Conservation (phyloP, 106 monocot species). For the Dendrobium officinale region DNA sequence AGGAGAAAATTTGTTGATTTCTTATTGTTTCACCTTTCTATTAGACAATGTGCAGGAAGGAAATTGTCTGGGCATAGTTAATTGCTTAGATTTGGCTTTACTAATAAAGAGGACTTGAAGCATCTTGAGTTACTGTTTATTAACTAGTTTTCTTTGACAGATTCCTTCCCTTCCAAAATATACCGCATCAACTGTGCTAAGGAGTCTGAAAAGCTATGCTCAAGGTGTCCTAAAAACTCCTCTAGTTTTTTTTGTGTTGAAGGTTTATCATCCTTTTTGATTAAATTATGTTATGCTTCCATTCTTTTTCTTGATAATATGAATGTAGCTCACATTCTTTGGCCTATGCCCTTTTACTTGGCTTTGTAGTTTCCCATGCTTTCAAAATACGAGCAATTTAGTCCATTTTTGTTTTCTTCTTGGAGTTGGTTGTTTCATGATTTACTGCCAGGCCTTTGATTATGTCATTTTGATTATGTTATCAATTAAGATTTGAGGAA, state of each 20-base stretch:
- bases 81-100: background rate
- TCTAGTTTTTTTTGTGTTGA: background rate
- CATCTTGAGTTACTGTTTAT: background rate
- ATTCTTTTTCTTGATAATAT: background rate
- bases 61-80: too few species aligned
- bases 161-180: conserved; percentile 80
- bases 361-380: background rate
- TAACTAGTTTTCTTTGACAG: conserved; percentile 25
- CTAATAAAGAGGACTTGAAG: background rate
- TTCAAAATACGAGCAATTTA: background rate
- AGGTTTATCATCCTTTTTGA: background rate
- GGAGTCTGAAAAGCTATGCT: conserved; percentile 68
- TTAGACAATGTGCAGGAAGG: too few species aligned
- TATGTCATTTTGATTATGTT: background rate
- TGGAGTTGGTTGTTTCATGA: background rate
- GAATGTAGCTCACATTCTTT: background rate
- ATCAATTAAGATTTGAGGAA: too few species aligned
- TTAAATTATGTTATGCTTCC: background rate
- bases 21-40: too few species aligned
- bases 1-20: too few species aligned
- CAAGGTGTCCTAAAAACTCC: conserved; percentile 37
- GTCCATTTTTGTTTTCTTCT: background rate
- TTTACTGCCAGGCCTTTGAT: background rate
- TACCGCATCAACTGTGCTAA: conserved; percentile 65
- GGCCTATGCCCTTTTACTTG: background rate